Evolutionary conservation across 345 rosid species (phyloP), one percentile per base, ranked within the genome.

Genomic region (Passiflora organensis): DNA sequence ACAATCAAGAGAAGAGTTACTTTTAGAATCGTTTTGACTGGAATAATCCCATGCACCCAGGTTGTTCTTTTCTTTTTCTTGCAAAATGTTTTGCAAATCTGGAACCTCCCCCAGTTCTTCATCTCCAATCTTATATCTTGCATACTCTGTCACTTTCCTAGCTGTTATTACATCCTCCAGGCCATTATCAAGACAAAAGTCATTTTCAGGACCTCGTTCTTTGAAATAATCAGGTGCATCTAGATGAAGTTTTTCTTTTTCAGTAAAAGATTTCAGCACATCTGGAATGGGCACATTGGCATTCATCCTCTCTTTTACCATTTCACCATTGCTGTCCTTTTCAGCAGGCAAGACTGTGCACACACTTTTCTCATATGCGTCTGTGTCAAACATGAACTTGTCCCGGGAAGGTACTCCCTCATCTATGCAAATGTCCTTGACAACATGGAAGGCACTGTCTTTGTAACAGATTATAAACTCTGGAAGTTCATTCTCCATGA

Each of bases 341-440:
- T 67, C 75, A 32, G 71, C 48, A 55, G 58, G 32, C 55, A 46
- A 42, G 52, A 42, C 39, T 43, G 57, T 15, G 48, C 46, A 42
- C 19, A 54, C 37, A 22, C 48, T 66, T 25, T 65, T 71, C 66
- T 67, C 73, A 1, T 69, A 70, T 37, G 56, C 43, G 45, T n/a
- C 59, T 57, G 59, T 56, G 43, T 74, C 79, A 43, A 80, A 81
- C 64, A 77, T 71, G 53, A 82, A 75, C 74, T 71, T 81, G 58
- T 72, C 85, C 24, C 76, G 73, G 18, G 72, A 68, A 24, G 82
- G 85, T 15, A 86, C 71, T 51, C 78, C 90, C 59, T 93, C 86
- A 32, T 93, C 94, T 2, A 89, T 43, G 23, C 94, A 86, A 12
- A 89, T 84, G 58, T 86, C 99, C 75, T 89, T 93, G 24, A 86